Base-by-base conservation (phyloP, 1,284 basidiomycete genomes). In the Lentinus polychrous region DNA sequence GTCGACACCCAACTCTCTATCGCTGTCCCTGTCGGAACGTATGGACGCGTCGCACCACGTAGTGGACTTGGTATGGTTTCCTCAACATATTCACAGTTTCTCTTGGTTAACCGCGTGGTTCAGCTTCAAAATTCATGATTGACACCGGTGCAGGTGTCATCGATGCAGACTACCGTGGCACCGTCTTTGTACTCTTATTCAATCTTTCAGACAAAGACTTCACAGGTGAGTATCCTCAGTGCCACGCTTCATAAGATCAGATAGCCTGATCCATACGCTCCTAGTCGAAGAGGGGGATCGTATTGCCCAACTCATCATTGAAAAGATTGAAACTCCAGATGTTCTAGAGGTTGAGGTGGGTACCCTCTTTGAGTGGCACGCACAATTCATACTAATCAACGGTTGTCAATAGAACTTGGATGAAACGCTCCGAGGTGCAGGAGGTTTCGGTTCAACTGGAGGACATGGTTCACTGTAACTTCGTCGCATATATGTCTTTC, bases 141-240 rank as follows among this genome's bases (percentile, higher is more conserved):
- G 90, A 96, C 64, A 94, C 91, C 0, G 95, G 95, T 1, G 96
- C 95, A 4, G 95, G 95, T 32, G 95, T 99, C 15, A 82, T 99
- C 50, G 96, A 99, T 57, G 87, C 91, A 10, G 95, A 99, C 66
- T 99, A 99, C 67, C 80, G 96, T 34, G 95, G 96, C 3, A 73
- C 84, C 7, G 79, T 99, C 48, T 94, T 89, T 63, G 91, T 98
- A n/a, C 74, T 99, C 22, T 75, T 99, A 33, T 98, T 95, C 79
- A 99, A 99, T 65, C 79, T 88, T 50, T 86, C 86, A 0, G 90
- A 94, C 58, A 70, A 80, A 52, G 92, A 96, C 60, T 98, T 97
- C 62, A 71, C 87, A 66, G 83, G 93, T 89, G 51, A 51, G 76
- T 70, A 22, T 7, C 12, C 8, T 38, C n/a, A 7, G 5, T 41